phyloP scores from a whole-genome alignment of 805 yeast genomes.

The Wickerhamia fluorescens region DNA sequence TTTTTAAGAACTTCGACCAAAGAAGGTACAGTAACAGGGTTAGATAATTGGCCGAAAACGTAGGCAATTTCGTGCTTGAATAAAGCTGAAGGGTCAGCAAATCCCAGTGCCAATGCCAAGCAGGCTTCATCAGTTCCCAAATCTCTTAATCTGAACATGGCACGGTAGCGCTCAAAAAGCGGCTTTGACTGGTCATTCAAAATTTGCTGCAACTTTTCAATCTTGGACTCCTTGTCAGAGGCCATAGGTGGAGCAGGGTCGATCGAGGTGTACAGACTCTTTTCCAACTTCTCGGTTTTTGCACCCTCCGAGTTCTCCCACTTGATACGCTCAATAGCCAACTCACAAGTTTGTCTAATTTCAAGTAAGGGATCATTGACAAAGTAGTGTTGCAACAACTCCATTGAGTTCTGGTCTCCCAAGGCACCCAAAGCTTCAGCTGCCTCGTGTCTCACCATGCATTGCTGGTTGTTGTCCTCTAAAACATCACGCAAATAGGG shows the following conservation, averaged over 20 bases:
- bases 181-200: slow-evolving; percentile 74
- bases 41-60: slow-evolving; percentile 94
- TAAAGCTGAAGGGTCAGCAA: slow-evolving; percentile 83
- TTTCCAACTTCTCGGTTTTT: slow-evolving; percentile 62
- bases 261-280: slow-evolving; percentile 75
- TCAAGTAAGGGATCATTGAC: slow-evolving; percentile 75
- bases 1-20: slow-evolving; percentile 75
- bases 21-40: slow-evolving; percentile 86
- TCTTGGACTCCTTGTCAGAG: slow-evolving; percentile 42
- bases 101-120: slow-evolving; percentile 84
- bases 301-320: slow-evolving; percentile 77
- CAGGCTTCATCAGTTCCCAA: slow-evolving; percentile 91
- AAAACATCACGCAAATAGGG: slow-evolving; percentile 69
- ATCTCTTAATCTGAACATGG: slow-evolving; percentile 96
- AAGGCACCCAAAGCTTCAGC: slow-evolving; percentile 98
- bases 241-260: slow-evolving; percentile 99
- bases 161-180: slow-evolving; percentile 91
- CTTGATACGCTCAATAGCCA: slow-evolving; percentile 88
- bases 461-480: slow-evolving; percentile 59
- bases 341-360: slow-evolving; percentile 94
- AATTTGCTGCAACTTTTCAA: slow-evolving; percentile 57
- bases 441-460: slow-evolving; percentile 99
- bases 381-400: slow-evolving; percentile 54
- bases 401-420: slow-evolving; percentile 71
- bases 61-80: slow-evolving; percentile 98